Evolutionary conservation across 768 basidiomycete species (phyloP).

Genomic region (Myochromella boudieri): DNA sequence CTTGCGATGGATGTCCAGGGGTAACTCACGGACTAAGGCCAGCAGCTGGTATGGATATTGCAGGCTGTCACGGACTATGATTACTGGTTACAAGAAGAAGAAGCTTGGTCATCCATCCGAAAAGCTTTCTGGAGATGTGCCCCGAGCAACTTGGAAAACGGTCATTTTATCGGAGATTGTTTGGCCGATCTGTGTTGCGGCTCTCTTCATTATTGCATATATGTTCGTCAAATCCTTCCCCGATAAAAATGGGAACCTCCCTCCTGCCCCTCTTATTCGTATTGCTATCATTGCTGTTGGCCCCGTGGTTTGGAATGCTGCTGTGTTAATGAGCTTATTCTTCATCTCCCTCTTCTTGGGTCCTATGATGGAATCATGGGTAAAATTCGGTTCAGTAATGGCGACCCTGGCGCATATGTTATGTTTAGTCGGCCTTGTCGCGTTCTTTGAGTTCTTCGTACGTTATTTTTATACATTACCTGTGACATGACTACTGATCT

Average conservation of each 20-base stretch:
- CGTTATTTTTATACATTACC: slow-evolving; percentile 30
- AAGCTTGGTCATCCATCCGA: slow-evolving; percentile 97
- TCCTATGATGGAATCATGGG: slow-evolving; percentile 82
- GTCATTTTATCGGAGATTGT: slow-evolving; percentile 85
- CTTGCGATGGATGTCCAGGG: slow-evolving; percentile 98
- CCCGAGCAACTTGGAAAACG: slow-evolving; percentile 84
- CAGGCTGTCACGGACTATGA: slow-evolving; percentile 93
- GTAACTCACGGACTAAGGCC: slow-evolving; percentile 93
- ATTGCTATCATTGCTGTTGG: slow-evolving; percentile 88
- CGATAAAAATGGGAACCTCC: slow-evolving; percentile 52
- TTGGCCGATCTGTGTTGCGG: slow-evolving; percentile 74
- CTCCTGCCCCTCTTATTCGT: slow-evolving; percentile 86
- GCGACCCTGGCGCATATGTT: slow-evolving; percentile 88
- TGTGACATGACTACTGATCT: slow-evolving; percentile 23
- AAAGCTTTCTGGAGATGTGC: slow-evolving; percentile 92
- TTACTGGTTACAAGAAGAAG: slow-evolving; percentile 99
- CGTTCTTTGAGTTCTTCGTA: slow-evolving; percentile 96
- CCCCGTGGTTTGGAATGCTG: slow-evolving; percentile 94
- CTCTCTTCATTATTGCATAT: slow-evolving; percentile 80
- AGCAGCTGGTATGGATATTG: slow-evolving; percentile 99
- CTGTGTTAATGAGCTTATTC: slow-evolving; percentile 81
- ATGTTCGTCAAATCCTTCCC: slow-evolving; percentile 95
- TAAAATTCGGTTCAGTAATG: slow-evolving; percentile 89
- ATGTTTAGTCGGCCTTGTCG: slow-evolving; percentile 78
- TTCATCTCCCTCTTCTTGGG: slow-evolving; percentile 91